Evolutionary conservation across 768 basidiomycete species (phyloP), one percentile per base, ranked within the genome.

Genomic region (Mrakia blollopis): DNA sequence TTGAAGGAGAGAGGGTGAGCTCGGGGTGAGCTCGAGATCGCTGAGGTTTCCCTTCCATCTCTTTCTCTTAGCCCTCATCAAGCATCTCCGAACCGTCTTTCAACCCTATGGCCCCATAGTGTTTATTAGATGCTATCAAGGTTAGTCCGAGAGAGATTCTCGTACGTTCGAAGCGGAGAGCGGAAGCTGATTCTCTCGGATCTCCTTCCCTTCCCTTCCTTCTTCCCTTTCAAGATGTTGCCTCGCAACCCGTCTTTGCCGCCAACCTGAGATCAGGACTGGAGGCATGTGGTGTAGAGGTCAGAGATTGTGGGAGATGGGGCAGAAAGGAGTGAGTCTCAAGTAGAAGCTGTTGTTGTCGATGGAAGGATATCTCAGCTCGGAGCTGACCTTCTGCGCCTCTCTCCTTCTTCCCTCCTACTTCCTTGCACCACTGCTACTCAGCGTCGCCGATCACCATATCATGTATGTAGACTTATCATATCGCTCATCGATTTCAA

Each of bases 271-370:
- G 75, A 30, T 60, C 75, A 13, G 75, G 75, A 2, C 75, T 76
- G 14, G 75, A 70, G 37, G 75, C 75, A 23, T 68, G 52, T 39
- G 74, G 74, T 3, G 74, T 75, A 23, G 67, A 75, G 50, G 67
- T 75, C 52, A 50, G 74, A 8, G 74, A 75, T 39, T 75, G 74
- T 44, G 74, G 74, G 10, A 52, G 74, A 21, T 75, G 74, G 74
- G 74, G 74, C 7, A 35, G 74, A 14, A 75, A 75, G 54, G 74
- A 67, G 67, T 69, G 52, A 25, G 62, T 69, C 25, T 35, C 52
- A 30, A 35, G 9, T 18, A 23, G 37, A 2, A 44, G 32, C 32
- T 32, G n/a, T 37, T 16, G 28, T 28, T 5, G 47, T n/a, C 57
- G 25, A 35, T 3, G 52, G 30, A 41, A 39, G 37, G 61, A 50